These are phyloP conservation scores for Aspergillus indologenus DNA, from an alignment of 495 filamentous ascomycete species.

Conservation along the genomic window DNA sequence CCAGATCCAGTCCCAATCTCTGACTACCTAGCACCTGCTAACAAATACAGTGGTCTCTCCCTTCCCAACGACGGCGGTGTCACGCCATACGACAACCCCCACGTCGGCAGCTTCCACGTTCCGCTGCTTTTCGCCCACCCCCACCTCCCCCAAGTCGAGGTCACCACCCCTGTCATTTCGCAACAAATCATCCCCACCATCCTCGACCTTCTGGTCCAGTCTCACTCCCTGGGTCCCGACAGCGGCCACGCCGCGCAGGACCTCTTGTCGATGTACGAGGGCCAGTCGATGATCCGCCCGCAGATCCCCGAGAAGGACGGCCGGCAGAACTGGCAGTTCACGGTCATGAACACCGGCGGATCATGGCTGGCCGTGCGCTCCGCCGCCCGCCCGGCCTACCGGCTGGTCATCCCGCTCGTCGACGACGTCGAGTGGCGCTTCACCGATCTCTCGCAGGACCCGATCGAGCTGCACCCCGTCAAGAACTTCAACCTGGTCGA, in stretches of 20 bases:
- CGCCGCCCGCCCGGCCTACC: slow-evolving; percentile 36
- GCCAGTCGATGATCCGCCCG: slow-evolving; percentile 47
- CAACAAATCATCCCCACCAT: slow-evolving; percentile 49
- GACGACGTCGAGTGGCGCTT: slow-evolving; percentile 46
- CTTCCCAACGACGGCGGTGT: slow-evolving; percentile 43
- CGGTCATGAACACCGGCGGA: slow-evolving; percentile 51
- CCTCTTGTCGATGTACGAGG: slow-evolving; percentile 45
- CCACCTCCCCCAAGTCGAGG: slow-evolving; percentile 38
- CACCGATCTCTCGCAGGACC: slow-evolving; percentile 40
- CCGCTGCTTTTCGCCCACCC: slow-evolving; percentile 51
- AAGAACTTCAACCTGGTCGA: slow-evolving; percentile 37
- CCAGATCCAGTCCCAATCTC: not conserved
- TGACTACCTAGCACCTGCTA: not conserved
- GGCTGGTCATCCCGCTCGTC: slow-evolving; percentile 47
- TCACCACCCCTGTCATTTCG: slow-evolving; percentile 43
- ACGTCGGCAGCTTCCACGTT: slow-evolving; percentile 48
- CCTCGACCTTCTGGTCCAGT: slow-evolving; percentile 47
- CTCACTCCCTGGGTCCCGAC: slow-evolving; percentile 35
- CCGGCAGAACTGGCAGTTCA: slow-evolving; percentile 47
- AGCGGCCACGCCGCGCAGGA: slow-evolving; percentile 34
- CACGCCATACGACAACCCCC: slow-evolving; percentile 50
- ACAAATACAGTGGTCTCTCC: slow-evolving; percentile 32
- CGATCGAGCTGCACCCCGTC: slow-evolving; percentile 34
- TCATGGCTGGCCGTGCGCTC: slow-evolving; percentile 44
- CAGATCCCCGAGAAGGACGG: slow-evolving; percentile 32